Base-by-base conservation (phyloP, 2,329 filamentous ascomycete species). In the Capronia americana region DNA sequence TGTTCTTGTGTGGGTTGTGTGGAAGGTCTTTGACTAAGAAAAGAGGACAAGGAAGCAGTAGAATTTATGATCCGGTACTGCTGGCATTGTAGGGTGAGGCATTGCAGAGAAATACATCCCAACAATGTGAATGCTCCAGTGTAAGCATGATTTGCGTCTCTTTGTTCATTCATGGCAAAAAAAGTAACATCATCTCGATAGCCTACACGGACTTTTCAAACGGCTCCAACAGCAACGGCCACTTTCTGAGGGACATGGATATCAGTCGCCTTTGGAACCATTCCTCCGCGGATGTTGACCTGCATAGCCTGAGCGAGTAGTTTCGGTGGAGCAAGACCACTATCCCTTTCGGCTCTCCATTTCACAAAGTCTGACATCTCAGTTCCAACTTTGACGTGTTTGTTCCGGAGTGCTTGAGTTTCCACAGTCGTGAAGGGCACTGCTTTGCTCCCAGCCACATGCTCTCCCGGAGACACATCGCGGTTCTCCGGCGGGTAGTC, bases 401-500 rank as follows among this genome's bases (percentile, higher is more conserved):
- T 78, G 61, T 81, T 80, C n/a, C 57, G 61, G 41, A 69, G 65
- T 11, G 65, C 74, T 24, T 81, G 79, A 12, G 77, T 71, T 3
- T 57, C 51, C 3, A 81, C 78, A 5, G 72, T 80, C 65, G 76
- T 71, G 58, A 64, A 79, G 0, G 77, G 70, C 5, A 75, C 65
- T 1, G 76, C 70, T 24, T 70, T 68, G 57, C 26, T 50, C 23
- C 56, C 34, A 7, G 6, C 41, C 2, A 8, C 38, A 17, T 50
- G 38, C 26, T 72, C 61, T 62, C 54, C 55, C 0, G 77, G 68
- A 0, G 76, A 75, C 50, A 79, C 78, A 55, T 76, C 78, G 69
- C 64, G 59, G 24, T 32, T 57, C 12, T 71, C 77, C 73, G 60
- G 80, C 61, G 73, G 81, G 75, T 73, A 87, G 69, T 87, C 85